These are phyloP conservation scores for Elongisporangium anandrum DNA, from an alignment of 352 stramenopile genomes.

Conservation along the genomic window DNA sequence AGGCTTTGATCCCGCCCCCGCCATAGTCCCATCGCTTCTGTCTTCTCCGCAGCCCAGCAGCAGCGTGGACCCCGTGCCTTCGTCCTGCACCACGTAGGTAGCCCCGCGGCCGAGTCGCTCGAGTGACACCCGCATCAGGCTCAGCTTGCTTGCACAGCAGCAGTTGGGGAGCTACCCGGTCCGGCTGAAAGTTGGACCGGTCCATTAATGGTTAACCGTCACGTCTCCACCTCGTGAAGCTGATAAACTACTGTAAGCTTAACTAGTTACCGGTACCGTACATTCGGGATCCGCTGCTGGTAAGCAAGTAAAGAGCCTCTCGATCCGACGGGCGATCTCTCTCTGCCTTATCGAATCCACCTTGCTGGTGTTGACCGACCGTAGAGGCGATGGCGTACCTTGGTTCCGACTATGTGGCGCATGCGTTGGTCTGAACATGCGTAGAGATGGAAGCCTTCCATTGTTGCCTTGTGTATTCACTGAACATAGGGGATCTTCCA, in stretches of 20 bases:
- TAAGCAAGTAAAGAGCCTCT: not conserved
- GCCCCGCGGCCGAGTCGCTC: constrained; percentile 66
- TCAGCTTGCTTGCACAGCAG: not conserved
- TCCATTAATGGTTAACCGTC: not conserved
- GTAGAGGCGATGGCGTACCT: not conserved
- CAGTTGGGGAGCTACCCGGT: not conserved
- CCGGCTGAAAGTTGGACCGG: not conserved
- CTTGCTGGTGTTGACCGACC: not conserved
- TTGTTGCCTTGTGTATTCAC: not conserved
- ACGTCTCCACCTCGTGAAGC: not conserved
- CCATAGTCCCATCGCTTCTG: constrained; percentile 9
- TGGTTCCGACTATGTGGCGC: not conserved
- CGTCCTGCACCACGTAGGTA: constrained; percentile 64
- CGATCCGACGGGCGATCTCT: not conserved
- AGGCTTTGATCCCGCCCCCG: constrained; percentile 13
- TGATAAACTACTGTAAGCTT: not conserved
- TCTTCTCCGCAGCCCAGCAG: constrained; percentile 64
- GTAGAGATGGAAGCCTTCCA: not conserved
- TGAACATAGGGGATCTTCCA: not conserved
- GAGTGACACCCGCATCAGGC: constrained; percentile 51
- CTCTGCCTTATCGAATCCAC: not conserved
- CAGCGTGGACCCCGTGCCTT: constrained; percentile 33
- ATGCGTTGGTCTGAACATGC: not conserved
- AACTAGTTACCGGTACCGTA: no score
- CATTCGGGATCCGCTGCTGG: no score